These are phyloP conservation scores for Pilasporangium apinafurcum DNA, from an alignment of 352 stramenopile species.

Conservation along the genomic window DNA sequence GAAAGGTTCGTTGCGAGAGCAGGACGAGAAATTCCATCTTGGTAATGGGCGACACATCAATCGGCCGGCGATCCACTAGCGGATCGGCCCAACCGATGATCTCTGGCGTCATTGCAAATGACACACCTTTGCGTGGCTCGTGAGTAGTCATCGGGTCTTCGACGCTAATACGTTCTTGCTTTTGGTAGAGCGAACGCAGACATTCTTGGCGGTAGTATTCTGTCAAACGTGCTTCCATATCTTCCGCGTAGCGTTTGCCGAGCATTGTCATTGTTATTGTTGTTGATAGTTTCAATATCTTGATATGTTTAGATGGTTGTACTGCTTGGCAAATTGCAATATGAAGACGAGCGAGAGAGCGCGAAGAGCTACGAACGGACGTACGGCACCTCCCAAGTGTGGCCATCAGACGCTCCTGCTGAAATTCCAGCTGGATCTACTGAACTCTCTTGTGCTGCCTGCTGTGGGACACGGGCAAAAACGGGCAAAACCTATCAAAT, in stretches of 20 bases:
- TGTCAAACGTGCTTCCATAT: constrained; percentile 65
- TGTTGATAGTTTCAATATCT: constrained; percentile 2
- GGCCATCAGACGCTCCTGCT: no score
- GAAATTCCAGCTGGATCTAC: no score
- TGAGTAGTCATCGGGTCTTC: constrained; percentile 36
- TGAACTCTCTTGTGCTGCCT: no score
- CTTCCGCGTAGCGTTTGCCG: constrained; percentile 60
- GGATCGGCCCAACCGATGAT: constrained; percentile 73
- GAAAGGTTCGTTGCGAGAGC: constrained; percentile 71
- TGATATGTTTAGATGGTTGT: constrained; percentile 11
- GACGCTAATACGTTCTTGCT: constrained; percentile 33
- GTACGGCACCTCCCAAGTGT: background rate
- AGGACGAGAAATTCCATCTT: constrained; percentile 70
- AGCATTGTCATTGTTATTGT: constrained; percentile 28
- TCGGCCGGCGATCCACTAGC: constrained; percentile 62
- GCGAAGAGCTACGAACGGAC: background rate
- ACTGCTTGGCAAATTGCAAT: constrained; percentile 33
- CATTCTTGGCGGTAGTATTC: constrained; percentile 83
- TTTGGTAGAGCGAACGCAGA: constrained; percentile 67
- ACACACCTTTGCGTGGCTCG: constrained; percentile 64
- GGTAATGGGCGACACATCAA: constrained; percentile 70
- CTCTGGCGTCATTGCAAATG: constrained; percentile 44
- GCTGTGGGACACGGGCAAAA: no score
- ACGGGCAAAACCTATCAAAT: no score
- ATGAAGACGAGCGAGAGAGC: constrained; percentile 12